A percentile compares a stretch with the other conserved stretches of the same genome.
Conservation (phyloP, 495 filamentous ascomycete genomes). For the Penicillium taxi region DNA sequence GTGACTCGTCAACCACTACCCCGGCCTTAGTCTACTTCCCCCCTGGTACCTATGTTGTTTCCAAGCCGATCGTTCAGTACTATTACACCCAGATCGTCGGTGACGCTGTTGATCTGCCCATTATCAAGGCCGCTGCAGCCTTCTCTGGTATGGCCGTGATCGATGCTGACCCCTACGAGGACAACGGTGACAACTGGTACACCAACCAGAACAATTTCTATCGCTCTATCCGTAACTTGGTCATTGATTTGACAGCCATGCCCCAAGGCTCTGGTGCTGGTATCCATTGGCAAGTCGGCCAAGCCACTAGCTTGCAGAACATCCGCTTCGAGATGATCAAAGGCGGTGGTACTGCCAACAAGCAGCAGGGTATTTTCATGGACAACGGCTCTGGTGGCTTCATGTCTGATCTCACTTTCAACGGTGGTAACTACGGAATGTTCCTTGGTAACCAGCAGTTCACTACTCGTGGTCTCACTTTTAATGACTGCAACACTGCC, state of each 20-base stretch:
- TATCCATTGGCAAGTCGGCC: slow-evolving; percentile 97
- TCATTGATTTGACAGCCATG: slow-evolving; percentile 74
- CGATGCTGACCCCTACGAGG: slow-evolving; percentile 76
- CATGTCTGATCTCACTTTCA: slow-evolving; percentile 81
- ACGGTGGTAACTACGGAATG: slow-evolving; percentile 75
- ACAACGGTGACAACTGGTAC: slow-evolving; percentile 60
- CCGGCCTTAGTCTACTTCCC: slow-evolving; percentile 78
- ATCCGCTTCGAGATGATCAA: slow-evolving; percentile 81
- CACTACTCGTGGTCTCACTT: slow-evolving; percentile 82
- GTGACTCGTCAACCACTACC: slow-evolving; percentile 72
- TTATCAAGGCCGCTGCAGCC: slow-evolving; percentile 61
- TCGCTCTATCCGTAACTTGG: slow-evolving; percentile 89
- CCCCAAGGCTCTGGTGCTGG: slow-evolving; percentile 57
- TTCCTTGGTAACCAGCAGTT: slow-evolving; percentile 95
- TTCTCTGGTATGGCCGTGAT: slow-evolving; percentile 87
- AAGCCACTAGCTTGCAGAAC: slow-evolving; percentile 88
- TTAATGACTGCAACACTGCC: slow-evolving; percentile 82
- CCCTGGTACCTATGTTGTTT: slow-evolving; percentile 65
- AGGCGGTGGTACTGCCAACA: slow-evolving; percentile 58
- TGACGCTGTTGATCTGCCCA: slow-evolving; percentile 61
- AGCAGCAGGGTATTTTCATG: slow-evolving; percentile 91
- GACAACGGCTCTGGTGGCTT: slow-evolving; percentile 90
- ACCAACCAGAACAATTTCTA: slow-evolving; percentile 99
- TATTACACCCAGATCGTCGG: slow-evolving; percentile 81
- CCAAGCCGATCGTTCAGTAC: slow-evolving; percentile 57